phyloP scores from a whole-genome alignment of 192 early-diverging fungal genomes.

The Coemansia sp. region DNA sequence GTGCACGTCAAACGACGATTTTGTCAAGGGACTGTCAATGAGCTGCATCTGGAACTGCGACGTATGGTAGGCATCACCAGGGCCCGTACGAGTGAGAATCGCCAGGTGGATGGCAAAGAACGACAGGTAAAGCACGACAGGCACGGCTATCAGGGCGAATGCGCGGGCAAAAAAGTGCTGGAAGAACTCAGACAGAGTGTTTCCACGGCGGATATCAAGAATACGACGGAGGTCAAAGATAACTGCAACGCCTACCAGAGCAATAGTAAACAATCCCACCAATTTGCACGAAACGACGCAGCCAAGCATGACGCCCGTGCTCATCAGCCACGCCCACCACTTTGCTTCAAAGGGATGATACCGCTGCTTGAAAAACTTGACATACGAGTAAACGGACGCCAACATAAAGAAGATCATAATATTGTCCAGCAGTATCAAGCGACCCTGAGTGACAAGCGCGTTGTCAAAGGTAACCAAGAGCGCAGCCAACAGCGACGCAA shows the following conservation, averaged over 20 bases:
- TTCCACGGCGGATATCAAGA: slow-evolving; percentile 79
- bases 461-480: slow-evolving; percentile 90
- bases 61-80: slow-evolving; percentile 96
- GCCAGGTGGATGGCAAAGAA: slow-evolving; percentile 97
- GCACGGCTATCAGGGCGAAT: slow-evolving; percentile 82
- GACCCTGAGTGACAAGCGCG: slow-evolving; percentile 84
- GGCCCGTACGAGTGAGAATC: slow-evolving; percentile 80
- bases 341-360: slow-evolving; percentile 68
- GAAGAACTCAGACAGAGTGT: slow-evolving; percentile 68
- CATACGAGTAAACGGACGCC: slow-evolving; percentile 80
- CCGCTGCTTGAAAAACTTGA: slow-evolving; percentile 83
- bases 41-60: slow-evolving; percentile 88
- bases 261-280: slow-evolving; percentile 90
- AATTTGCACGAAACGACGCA: slow-evolving; percentile 80
- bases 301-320: slow-evolving; percentile 82
- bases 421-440: slow-evolving; percentile 92
- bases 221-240: slow-evolving; percentile 91
- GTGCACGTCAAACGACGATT: slow-evolving; percentile 69
- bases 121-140: slow-evolving; percentile 78
- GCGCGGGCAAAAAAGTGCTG: slow-evolving; percentile 91
- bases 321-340: slow-evolving; percentile 89
- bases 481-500: slow-evolving; percentile 73
- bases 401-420: slow-evolving; percentile 93
- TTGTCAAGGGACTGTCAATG: slow-evolving; percentile 74
- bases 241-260: slow-evolving; percentile 80